phyloP scores from a whole-genome alignment of 768 basidiomycete species.

The Tulasnella sp. region DNA sequence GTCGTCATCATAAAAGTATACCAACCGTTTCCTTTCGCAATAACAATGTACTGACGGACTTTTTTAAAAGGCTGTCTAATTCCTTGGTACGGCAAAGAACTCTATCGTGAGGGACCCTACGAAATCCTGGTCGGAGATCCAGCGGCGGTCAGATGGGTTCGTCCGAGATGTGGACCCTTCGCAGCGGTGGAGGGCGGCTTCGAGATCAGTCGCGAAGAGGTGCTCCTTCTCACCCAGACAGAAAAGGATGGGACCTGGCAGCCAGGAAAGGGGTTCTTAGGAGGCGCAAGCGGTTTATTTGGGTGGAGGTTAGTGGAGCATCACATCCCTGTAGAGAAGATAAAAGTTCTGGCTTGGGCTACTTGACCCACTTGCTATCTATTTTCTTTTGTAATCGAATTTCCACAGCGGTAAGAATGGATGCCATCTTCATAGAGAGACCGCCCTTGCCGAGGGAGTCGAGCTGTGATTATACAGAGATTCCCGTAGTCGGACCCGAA shows the following conservation, averaged over 20 bases:
- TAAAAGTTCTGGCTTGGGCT: neutral
- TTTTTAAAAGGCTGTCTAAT: neutral
- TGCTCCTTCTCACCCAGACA: neutral
- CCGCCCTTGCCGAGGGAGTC: too few relatives aligned
- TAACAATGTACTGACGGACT: neutral
- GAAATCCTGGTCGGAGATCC: neutral
- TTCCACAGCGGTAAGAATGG: neutral
- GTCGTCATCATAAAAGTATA: neutral
- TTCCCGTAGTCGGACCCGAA: too few relatives aligned
- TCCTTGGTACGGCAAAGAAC: neutral
- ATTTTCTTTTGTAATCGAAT: neutral
- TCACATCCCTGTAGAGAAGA: neutral
- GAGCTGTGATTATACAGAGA: too few relatives aligned
- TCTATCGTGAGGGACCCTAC: neutral
- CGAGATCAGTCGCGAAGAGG: neutral
- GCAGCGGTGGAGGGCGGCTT: neutral
- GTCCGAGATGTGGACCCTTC: neutral
- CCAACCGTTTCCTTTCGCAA: too few relatives aligned
- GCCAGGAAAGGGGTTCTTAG: neutral
- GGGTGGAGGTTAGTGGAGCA: neutral
- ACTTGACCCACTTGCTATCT: neutral
- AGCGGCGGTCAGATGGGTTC: neutral
- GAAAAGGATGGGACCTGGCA: neutral
- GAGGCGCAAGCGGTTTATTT: neutral
- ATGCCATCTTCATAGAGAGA: too few relatives aligned